A percentile compares a stretch with the other conserved stretches of the same genome.
Conservation (phyloP, 2,329 filamentous ascomycete genomes). For the Hymenoscyphus albidus region DNA sequence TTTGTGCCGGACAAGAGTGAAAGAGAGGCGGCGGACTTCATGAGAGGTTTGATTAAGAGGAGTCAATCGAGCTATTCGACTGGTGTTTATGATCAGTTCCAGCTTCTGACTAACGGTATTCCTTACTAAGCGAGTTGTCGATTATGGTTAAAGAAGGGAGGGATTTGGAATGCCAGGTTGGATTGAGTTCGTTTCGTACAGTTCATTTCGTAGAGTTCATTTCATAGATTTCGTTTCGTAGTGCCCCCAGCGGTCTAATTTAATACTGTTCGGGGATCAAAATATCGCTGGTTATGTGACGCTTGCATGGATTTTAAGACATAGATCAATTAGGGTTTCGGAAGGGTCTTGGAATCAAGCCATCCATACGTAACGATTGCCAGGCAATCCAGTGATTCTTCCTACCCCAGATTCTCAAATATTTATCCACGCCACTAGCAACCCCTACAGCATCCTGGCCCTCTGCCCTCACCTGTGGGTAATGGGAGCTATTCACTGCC, state of each 20-base stretch:
- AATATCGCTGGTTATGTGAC: background rate
- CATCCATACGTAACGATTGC: too few species aligned
- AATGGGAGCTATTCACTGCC: too few species aligned
- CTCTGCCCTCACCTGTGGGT: too few species aligned
- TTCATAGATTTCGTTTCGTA: background rate
- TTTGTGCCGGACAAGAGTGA: conserved; percentile 92
- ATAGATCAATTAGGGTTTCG: background rate
- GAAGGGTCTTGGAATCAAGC: too few species aligned
- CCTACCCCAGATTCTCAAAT: too few species aligned
- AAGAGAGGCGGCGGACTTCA: conserved; percentile 90
- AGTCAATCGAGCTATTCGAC: conserved; percentile 90
- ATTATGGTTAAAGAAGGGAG: background rate
- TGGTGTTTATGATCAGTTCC: conserved; percentile 95
- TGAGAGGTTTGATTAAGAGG: conserved; percentile 83
- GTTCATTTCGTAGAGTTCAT: background rate
- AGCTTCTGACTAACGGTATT: conserved; percentile 94
- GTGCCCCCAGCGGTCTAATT: background rate
- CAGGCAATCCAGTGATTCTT: too few species aligned
- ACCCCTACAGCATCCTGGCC: too few species aligned
- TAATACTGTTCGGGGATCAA: background rate
- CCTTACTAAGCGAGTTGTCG: conserved; percentile 54
- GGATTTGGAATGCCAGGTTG: background rate
- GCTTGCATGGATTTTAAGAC: background rate
- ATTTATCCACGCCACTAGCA: too few species aligned
- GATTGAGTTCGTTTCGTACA: background rate